Evolutionary conservation across 2,329 filamentous ascomycete genomes (phyloP), one percentile per base, ranked within the genome.

Genomic region (Paraphoma sp.): DNA sequence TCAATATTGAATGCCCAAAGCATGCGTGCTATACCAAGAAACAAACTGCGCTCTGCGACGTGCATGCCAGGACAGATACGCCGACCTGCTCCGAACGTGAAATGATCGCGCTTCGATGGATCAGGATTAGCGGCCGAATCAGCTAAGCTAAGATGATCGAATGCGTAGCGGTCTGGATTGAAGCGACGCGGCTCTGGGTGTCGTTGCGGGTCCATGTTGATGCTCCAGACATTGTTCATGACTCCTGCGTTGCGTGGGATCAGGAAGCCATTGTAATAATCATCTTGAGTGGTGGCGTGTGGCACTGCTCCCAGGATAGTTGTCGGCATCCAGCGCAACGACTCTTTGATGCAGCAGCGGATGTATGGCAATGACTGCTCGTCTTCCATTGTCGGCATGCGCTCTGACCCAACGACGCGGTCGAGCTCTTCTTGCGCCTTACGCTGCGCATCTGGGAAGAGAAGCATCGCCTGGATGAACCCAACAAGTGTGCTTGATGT

Each of bases 211-310:
- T 36, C 33, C 10, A 10, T 10, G 33, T 36, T 10, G 33, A 36
- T 36, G 14, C 10, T 36, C 33, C 33, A 36, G 9, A 36, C 33
- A 36, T 36, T 36, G 33, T 10, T 10, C 33, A 81, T 68, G 5
- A 81, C 62, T 4, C 73, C 73, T 1, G 72, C 74, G 1, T 74
- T 76, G 45, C 75, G 78, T 1, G 81, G 80, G 36, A 82, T 73
- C 10, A 71, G 66, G 28, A 75, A 76, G 11, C 78, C 79, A 40
- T 78, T 76, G 44, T 79, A 72, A 62, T 66, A 72, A 53, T 79
- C 77, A 50, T 82, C 79, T 68, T 65, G 48, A 38, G 38, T 52
- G 49, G 44, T 53, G 17, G 8, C 51, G 41, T 62, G 59, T 7
- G 33, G 33, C 18, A 52, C 54, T 18, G 53, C 50, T 28, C 58